Percentiles rank a stretch among this genome's conserved stretches.
Evolutionary conservation across 2,329 filamentous ascomycete species (phyloP).

Genomic region (Pestalotiopsis sp.): DNA sequence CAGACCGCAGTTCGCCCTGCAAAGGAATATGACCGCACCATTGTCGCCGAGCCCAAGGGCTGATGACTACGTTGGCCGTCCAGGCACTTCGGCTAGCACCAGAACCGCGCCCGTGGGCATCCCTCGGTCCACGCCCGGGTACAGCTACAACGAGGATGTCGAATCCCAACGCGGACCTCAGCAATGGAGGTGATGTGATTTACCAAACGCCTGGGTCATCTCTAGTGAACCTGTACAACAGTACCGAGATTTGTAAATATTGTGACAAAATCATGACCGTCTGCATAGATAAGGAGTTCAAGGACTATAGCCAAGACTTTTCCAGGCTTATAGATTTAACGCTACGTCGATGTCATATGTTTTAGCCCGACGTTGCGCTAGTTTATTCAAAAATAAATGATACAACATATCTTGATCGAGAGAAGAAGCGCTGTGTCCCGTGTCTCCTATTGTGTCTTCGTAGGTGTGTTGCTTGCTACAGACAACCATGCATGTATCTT

Average conservation of each 20-base stretch:
- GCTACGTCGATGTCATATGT: background rate
- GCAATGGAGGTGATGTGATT: constrained; percentile 13
- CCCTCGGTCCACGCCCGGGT: constrained; percentile 28
- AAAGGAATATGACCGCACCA: constrained; percentile 49
- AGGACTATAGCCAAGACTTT: background rate
- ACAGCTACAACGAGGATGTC: constrained; percentile 33
- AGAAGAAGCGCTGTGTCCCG: background rate
- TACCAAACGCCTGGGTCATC: background rate
- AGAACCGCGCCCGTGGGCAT: constrained; percentile 19
- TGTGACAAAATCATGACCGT: background rate
- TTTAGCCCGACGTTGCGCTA: background rate
- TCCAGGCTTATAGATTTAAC: background rate
- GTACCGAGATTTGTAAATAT: background rate
- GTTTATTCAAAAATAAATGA: background rate
- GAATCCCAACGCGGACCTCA: constrained; percentile 31
- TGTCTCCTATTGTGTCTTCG: too few species aligned
- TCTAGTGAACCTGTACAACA: background rate
- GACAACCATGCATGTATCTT: background rate
- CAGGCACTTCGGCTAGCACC: constrained; percentile 28
- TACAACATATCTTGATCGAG: background rate
- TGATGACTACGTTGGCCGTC: constrained; percentile 29
- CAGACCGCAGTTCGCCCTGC: constrained; percentile 37
- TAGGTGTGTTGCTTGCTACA: background rate
- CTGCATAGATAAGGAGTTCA: background rate
- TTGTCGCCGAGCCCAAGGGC: constrained; percentile 30